A percentile compares a stretch with the other conserved stretches of the same genome.
These are phyloP conservation scores for Linum tenue DNA, from an alignment of 345 rosid species.

Conservation along the genomic window DNA sequence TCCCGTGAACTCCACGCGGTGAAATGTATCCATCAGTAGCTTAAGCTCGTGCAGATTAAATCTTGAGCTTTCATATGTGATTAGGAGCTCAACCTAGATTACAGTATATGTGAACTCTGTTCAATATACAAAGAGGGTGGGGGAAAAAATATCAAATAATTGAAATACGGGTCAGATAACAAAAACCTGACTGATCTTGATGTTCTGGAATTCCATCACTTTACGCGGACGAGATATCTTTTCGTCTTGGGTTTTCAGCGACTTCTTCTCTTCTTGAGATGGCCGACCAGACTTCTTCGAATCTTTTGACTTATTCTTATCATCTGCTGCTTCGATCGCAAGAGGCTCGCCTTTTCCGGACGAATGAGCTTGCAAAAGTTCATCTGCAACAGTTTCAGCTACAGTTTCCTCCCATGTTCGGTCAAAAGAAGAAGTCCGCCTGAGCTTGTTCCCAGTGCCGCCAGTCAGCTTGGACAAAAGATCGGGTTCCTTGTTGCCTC, in stretches of 20 bases:
- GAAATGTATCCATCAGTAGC: slow-evolving; percentile 91
- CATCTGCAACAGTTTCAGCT: slow-evolving; percentile 83
- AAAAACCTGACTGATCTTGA: slow-evolving; percentile 90
- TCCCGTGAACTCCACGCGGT: slow-evolving; percentile 75
- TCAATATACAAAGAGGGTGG: slow-evolving; percentile 2
- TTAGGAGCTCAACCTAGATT: slow-evolving; percentile 71
- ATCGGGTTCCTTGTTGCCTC: slow-evolving; percentile 50
- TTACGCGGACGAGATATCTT: slow-evolving; percentile 81
- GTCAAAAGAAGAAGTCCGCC: slow-evolving; percentile 88
- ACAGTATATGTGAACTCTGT: neutral
- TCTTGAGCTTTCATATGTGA: slow-evolving; percentile 88
- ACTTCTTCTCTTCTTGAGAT: slow-evolving; percentile 84
- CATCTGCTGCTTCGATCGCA: slow-evolving; percentile 59
- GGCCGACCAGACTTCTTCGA: slow-evolving; percentile 69
- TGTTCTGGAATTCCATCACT: slow-evolving; percentile 84
- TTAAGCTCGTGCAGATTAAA: slow-evolving; percentile 94
- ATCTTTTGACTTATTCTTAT: slow-evolving; percentile 62
- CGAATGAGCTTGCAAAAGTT: slow-evolving; percentile 66
- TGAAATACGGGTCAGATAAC: neutral
- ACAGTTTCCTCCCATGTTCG: slow-evolving; percentile 81
- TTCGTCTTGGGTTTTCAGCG: slow-evolving; percentile 67
- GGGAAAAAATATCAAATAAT: slow-evolving; percentile 2
- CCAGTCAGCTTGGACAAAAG: slow-evolving; percentile 37
- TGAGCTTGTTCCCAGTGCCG: slow-evolving; percentile 48
- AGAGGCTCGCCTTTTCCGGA: slow-evolving; percentile 37